These are phyloP conservation scores for Ceratocystis lukuohia DNA, from an alignment of 2,329 filamentous ascomycete genomes.

Conservation along the genomic window DNA sequence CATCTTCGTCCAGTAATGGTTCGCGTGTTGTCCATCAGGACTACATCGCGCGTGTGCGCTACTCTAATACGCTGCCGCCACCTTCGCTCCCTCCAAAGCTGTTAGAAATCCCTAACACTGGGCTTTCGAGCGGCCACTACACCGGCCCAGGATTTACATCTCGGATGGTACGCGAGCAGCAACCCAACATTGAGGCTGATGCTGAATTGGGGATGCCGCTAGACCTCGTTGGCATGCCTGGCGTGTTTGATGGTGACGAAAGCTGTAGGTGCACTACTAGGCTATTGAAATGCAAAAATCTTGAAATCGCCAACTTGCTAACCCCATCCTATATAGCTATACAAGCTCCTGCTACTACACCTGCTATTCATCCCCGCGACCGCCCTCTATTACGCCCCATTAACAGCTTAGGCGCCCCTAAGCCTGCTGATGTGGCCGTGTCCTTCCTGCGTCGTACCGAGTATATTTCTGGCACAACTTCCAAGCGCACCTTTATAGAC, in stretches of 20 bases:
- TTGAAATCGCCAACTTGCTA: neutral
- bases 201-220: slow-evolving; percentile 96
- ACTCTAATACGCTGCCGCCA: slow-evolving; percentile 88
- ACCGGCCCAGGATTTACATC: slow-evolving; percentile 84
- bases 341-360: slow-evolving; percentile 58
- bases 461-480: slow-evolving; percentile 62
- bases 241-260: slow-evolving; percentile 90
- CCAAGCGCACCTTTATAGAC: slow-evolving; percentile 26
- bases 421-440: slow-evolving; percentile 60
- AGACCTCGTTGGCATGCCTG: slow-evolving; percentile 86
- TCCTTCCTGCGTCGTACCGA: slow-evolving; percentile 94
- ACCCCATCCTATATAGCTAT: slow-evolving; percentile 45
- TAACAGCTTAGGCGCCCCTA: slow-evolving; percentile 71
- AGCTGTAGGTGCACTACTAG: slow-evolving; percentile 47
- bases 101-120: slow-evolving; percentile 89
- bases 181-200: slow-evolving; percentile 92
- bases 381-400: slow-evolving; percentile 70
- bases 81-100: slow-evolving; percentile 92
- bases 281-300: neutral
- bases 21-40: slow-evolving; percentile 70
- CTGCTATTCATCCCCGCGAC: slow-evolving; percentile 69
- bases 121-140: slow-evolving; percentile 74
- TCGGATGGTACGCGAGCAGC: slow-evolving; percentile 76
- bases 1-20: slow-evolving; percentile 24
- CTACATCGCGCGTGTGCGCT: slow-evolving; percentile 91